Evolutionary conservation across 2,329 filamentous ascomycete species (phyloP).

Genomic region (Dothistroma septosporum): DNA sequence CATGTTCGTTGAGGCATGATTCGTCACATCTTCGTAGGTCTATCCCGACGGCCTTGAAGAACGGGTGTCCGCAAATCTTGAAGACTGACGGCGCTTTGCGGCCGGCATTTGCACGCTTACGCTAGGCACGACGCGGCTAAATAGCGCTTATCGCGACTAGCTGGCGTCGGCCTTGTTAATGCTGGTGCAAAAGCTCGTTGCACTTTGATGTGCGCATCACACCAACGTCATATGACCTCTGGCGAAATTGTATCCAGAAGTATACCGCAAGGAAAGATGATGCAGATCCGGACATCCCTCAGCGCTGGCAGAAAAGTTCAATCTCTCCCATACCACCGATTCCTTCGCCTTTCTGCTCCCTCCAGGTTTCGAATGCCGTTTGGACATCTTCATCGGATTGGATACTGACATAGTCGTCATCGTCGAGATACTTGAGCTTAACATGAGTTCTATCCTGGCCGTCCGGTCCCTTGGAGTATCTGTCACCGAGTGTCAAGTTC

Average conservation of each 20-base stretch:
- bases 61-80: background rate
- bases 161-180: background rate
- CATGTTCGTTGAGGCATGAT: background rate
- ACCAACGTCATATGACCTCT: background rate
- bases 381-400: slow-evolving; percentile 95
- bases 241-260: background rate
- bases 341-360: slow-evolving; percentile 65
- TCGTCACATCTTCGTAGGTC: background rate
- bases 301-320: slow-evolving; percentile 71
- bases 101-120: background rate
- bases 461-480: slow-evolving; percentile 35
- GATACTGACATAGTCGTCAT: slow-evolving; percentile 89
- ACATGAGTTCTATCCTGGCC: slow-evolving; percentile 49
- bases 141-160: background rate
- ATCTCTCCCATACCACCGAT: slow-evolving; percentile 76
- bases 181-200: background rate
- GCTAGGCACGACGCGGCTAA: background rate
- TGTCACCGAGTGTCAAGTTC: slow-evolving; percentile 74
- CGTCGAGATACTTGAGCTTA: slow-evolving; percentile 85
- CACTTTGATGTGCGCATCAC: background rate
- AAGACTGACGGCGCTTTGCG: background rate
- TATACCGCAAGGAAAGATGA: background rate
- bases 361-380: slow-evolving; percentile 92
- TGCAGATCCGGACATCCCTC: slow-evolving; percentile 8
- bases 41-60: background rate